These are phyloP conservation scores for Euphorbia tirucalli DNA, from an alignment of 345 rosid species.

Conservation along the genomic window DNA sequence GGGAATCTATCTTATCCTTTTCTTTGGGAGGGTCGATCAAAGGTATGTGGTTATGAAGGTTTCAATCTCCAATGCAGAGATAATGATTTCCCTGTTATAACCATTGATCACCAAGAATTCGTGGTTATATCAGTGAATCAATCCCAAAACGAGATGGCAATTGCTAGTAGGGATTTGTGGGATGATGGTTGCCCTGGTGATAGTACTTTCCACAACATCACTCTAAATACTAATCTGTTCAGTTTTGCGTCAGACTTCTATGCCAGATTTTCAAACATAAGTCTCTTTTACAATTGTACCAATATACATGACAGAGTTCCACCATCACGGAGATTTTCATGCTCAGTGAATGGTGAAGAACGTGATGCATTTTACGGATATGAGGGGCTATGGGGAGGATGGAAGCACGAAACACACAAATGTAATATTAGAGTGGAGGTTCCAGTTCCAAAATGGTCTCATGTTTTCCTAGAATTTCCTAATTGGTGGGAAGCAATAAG, in stretches of 20 bases:
- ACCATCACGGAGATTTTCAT: background rate
- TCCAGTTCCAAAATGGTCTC: background rate
- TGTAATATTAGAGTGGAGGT: background rate
- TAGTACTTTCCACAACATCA: background rate
- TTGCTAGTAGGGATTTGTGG: constrained; percentile 21
- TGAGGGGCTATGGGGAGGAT: background rate
- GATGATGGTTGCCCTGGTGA: constrained; percentile 17
- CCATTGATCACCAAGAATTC: background rate
- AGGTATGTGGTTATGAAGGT: constrained; percentile 31
- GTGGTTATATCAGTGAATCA: background rate
- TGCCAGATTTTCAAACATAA: constrained; percentile 15
- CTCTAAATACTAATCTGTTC: background rate
- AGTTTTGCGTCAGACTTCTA: background rate
- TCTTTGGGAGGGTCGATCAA: constrained; percentile 34
- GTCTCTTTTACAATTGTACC: constrained; percentile 31
- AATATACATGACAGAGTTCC: too few relatives aligned
- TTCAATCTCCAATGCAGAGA: constrained; percentile 37
- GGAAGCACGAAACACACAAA: too few relatives aligned
- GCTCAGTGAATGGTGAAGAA: background rate
- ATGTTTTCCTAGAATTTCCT: too few relatives aligned
- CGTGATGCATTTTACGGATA: background rate
- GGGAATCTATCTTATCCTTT: constrained; percentile 43
- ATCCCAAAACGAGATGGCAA: background rate
- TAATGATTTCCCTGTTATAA: background rate
- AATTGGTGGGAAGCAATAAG: background rate